Base-by-base conservation (phyloP, 2,329 filamentous ascomycete genomes). In the Colletotrichum sp. region DNA sequence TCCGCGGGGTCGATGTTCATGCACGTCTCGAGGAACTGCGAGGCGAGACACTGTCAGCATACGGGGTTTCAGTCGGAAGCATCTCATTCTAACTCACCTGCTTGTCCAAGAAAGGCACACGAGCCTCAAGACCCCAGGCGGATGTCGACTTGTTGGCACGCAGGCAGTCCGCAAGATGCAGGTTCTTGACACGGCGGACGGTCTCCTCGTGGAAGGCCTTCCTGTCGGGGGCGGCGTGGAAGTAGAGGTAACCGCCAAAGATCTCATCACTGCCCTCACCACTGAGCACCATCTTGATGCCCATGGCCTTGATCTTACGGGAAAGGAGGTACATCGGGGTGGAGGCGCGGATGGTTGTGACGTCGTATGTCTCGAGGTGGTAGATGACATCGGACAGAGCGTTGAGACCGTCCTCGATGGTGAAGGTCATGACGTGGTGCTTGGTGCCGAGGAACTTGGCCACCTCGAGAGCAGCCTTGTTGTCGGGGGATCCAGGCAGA, bases 221-320 rank as follows among this genome's bases (percentile, higher is more conserved):
- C 89, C 94, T 96, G 89, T 95, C 91, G 26, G 97, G 97, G 3
- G 97, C 97, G 77, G 94, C 95, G 86, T 98, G 96, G 92, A 99
- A 99, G 90, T 99, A 99, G 24, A 99, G 92, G 87, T 99, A 99
- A 69, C 97, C 97, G 78, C 97, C 97, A 81, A 99, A 99, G 84
- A 98, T 98, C 88, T 99, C 97, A 85, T 99, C 97, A 82, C 95
- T 97, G 66, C 97, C 97, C 88, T 99, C 97, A 77, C 97, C 97
- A 82, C 95, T 98, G 77, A 99, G 91, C 73, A 99, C 97, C 97
- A 99, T 99, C 92, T 99, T 99, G 83, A 99, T 95, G 78, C 97
- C 97, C 93, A 98, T 96, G 44, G 96, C 97, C 91, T 99, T 99
- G 90, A 99, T 99, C 90, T 99, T 99, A 85, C 98, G 93, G 77